These are phyloP conservation scores for Naganishia onofrii DNA, from an alignment of 768 basidiomycete species.

Conservation along the genomic window DNA sequence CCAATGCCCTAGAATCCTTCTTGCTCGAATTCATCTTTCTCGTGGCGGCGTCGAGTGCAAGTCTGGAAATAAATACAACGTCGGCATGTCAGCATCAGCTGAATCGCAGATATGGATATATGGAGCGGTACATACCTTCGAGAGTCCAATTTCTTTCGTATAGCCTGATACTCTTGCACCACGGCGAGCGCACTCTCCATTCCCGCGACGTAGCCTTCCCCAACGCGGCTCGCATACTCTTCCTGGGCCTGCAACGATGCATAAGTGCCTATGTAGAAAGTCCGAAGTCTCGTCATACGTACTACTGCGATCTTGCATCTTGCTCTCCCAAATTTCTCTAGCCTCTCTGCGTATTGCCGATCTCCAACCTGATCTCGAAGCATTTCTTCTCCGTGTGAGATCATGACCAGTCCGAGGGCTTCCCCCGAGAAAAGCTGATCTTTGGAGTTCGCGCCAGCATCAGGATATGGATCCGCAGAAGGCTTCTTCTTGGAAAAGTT, in stretches of 20 bases:
- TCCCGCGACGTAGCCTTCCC: conserved; percentile 69
- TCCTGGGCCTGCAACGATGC: conserved; percentile 59
- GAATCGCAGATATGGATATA: not conserved
- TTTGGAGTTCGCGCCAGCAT: conserved; percentile 57
- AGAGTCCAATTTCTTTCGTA: conserved; percentile 83
- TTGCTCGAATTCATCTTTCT: conserved; percentile 71
- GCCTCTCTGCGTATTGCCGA: conserved; percentile 61
- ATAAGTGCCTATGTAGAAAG: not conserved
- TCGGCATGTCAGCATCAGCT: conserved; percentile 3
- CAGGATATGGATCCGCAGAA: conserved; percentile 57
- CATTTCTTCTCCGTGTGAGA: conserved; percentile 71
- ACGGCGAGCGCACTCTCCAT: conserved; percentile 67
- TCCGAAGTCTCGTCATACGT: conserved; percentile 47
- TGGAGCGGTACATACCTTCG: conserved; percentile 60
- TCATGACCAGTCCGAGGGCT: conserved; percentile 79
- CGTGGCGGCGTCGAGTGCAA: conserved; percentile 73
- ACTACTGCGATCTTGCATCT: conserved; percentile 75
- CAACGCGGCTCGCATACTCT: conserved; percentile 68
- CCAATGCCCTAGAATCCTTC: conserved; percentile 73
- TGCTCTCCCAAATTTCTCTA: conserved; percentile 73
- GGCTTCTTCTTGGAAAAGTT: conserved; percentile 70
- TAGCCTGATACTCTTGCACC: conserved; percentile 75
- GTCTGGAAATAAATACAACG: conserved; percentile 54
- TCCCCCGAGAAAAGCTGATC: conserved; percentile 76
- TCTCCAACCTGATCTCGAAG: conserved; percentile 18